These are phyloP conservation scores for Colletotrichum endophyticum DNA, from an alignment of 2,329 filamentous ascomycete species.

Conservation along the genomic window DNA sequence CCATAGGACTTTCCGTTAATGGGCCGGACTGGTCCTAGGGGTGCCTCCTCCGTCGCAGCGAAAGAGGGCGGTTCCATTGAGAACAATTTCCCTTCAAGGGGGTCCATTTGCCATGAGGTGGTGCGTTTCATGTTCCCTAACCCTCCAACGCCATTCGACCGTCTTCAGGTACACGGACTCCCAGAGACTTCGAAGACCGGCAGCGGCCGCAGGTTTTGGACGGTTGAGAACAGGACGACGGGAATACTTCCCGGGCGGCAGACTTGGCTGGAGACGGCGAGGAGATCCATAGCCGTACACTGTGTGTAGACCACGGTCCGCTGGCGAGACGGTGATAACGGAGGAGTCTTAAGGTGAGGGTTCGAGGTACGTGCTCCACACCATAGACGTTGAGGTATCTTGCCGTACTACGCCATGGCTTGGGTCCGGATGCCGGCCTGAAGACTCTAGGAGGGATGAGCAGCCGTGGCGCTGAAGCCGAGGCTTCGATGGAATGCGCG, in stretches of 20 bases:
- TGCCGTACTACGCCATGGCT: not conserved
- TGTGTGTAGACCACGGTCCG: not conserved
- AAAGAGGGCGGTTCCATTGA: constrained; percentile 9
- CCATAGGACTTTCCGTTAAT: not conserved
- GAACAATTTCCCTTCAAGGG: constrained; percentile 13
- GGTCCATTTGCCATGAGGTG: constrained; percentile 17
- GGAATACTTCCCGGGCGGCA: not conserved
- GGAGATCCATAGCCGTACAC: not conserved
- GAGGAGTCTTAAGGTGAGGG: not conserved
- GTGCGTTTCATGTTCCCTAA: constrained; percentile 20
- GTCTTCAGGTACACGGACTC: constrained; percentile 6
- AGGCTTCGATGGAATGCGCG: constrained; percentile 12
- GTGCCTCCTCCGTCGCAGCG: constrained; percentile 2
- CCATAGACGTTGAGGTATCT: constrained; percentile 10
- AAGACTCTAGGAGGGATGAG: not conserved
- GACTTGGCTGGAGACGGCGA: not conserved
- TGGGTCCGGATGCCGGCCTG: not conserved
- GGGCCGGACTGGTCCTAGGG: not conserved
- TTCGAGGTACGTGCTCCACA: constrained; percentile 3
- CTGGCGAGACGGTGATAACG: not conserved
- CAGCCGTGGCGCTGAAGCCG: not conserved
- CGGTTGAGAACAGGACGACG: not conserved
- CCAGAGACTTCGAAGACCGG: not conserved
- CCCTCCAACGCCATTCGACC: constrained; percentile 9
- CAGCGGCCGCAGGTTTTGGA: constrained; percentile 2